Percentiles rank a stretch among this genome's conserved stretches.
Conservation (phyloP, 257 asterid species). For the Solanum dulcamara region DNA sequence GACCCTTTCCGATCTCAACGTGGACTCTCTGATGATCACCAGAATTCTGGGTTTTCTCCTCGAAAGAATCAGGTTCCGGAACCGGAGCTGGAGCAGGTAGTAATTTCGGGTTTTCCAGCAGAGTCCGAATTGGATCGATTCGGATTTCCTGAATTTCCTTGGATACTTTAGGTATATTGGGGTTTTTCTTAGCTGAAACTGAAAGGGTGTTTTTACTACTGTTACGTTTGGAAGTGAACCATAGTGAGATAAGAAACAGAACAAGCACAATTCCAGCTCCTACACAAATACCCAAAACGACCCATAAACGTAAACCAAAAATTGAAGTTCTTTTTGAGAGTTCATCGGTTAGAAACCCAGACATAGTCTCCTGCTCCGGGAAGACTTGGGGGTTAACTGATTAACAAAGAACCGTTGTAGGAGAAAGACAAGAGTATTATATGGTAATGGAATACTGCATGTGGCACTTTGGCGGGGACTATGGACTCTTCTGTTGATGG, state of each 20-base stretch:
- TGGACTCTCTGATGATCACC: constrained; percentile 33
- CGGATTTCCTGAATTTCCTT: constrained; percentile 68
- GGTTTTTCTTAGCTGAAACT: constrained; percentile 7
- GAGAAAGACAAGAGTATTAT: constrained; percentile 5
- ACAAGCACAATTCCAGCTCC: constrained; percentile 65
- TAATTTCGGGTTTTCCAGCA: constrained; percentile 14
- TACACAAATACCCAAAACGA: constrained; percentile 69
- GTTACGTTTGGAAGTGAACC: constrained; percentile 50
- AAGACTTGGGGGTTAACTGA: background rate
- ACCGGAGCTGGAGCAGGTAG: constrained; percentile 15
- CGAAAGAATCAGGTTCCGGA: constrained; percentile 20
- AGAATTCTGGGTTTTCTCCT: constrained; percentile 5
- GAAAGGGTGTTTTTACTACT: constrained; percentile 16
- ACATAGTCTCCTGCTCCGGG: constrained; percentile 18
- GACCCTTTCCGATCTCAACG: constrained; percentile 53
- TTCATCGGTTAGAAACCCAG: constrained; percentile 43
- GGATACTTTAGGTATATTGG: constrained; percentile 55
- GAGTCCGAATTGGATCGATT: constrained; percentile 36
- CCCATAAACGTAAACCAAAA: constrained; percentile 74
- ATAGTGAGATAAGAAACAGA: constrained; percentile 60
- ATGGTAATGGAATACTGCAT: constrained; percentile 6
- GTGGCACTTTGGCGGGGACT: background rate
- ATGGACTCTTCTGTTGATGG: background rate
- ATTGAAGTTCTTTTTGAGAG: constrained; percentile 60
- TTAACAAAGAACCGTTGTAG: background rate